Evolutionary conservation across 139 green algal species (phyloP).

Genomic region (Chlorella sp.): DNA sequence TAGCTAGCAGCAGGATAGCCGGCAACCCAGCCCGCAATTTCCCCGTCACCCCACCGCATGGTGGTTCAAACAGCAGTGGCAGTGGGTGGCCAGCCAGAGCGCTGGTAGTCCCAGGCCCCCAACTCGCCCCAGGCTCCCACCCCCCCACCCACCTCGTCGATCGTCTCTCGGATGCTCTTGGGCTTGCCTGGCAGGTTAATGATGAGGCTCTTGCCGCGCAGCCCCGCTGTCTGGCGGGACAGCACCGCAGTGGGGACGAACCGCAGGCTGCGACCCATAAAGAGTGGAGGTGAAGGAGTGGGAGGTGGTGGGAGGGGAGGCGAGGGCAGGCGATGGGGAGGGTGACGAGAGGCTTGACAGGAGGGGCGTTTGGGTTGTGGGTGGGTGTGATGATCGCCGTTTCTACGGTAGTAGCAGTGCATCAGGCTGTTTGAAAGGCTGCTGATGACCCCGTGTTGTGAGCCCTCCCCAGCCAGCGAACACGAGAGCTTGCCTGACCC

Average conservation of each 20-base stretch:
- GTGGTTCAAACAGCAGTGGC: neutral
- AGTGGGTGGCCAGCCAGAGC: neutral
- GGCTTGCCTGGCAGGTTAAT: conserved; percentile 94
- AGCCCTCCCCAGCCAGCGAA: too few species aligned
- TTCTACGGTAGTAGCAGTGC: neutral
- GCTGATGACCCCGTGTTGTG: too few species aligned
- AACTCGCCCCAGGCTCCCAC: neutral
- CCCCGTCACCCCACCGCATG: too few species aligned
- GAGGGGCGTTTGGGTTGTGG: too few species aligned
- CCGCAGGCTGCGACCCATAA: conserved; percentile 54
- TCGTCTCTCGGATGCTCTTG: conserved; percentile 92
- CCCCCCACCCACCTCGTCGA: conserved; percentile 77
- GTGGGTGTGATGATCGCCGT: neutral
- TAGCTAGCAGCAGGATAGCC: too few species aligned
- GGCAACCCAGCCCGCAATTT: too few species aligned
- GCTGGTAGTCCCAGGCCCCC: neutral
- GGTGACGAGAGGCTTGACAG: neutral
- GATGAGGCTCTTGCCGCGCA: conserved; percentile 83
- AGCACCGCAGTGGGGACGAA: conserved; percentile 93
- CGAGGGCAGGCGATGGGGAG: neutral
- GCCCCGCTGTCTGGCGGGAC: conserved; percentile 89
- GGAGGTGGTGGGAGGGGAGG: neutral
- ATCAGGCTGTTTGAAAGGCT: neutral
- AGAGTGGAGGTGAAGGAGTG: too few species aligned
- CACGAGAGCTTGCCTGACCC: neutral